phyloP scores from a whole-genome alignment of 495 filamentous ascomycete species.

The Cairneyella variabilis region DNA sequence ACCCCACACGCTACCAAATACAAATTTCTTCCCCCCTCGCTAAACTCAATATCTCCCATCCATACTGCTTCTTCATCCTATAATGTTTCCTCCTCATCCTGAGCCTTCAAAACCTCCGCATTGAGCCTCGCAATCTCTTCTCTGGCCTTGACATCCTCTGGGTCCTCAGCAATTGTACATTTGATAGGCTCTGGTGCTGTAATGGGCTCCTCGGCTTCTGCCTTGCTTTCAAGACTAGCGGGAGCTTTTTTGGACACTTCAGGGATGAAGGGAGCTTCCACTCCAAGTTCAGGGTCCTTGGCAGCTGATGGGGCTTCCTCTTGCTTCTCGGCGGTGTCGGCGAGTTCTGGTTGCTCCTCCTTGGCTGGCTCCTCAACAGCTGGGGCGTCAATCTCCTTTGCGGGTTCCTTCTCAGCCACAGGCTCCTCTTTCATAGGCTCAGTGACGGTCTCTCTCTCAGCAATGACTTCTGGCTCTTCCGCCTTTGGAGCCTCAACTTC shows the following conservation, averaged over 20 bases:
- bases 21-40: not conserved
- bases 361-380: not conserved
- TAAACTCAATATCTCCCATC: no score
- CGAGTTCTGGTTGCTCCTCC: not conserved
- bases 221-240: no score
- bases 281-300: no score
- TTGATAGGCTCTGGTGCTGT: not conserved
- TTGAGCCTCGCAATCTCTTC: conserved; percentile 24
- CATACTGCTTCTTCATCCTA: no score
- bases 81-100: conserved; percentile 7
- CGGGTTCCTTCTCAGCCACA: not conserved
- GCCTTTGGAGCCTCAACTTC: not conserved
- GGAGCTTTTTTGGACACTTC: no score
- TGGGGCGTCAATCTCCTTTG: not conserved
- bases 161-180: no score
- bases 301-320: no score
- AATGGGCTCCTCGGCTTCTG: not conserved
- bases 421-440: conserved; percentile 4
- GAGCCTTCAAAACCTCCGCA: conserved; percentile 17
- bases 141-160: conserved; percentile 20
- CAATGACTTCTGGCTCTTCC: not conserved
- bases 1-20: not conserved
- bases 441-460: not conserved
- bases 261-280: not conserved
- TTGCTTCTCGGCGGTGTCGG: no score